Evolutionary conservation across 2,329 filamentous ascomycete species (phyloP), one percentile per base, ranked within the genome.

Genomic region (Trichoderma endophyticum): DNA sequence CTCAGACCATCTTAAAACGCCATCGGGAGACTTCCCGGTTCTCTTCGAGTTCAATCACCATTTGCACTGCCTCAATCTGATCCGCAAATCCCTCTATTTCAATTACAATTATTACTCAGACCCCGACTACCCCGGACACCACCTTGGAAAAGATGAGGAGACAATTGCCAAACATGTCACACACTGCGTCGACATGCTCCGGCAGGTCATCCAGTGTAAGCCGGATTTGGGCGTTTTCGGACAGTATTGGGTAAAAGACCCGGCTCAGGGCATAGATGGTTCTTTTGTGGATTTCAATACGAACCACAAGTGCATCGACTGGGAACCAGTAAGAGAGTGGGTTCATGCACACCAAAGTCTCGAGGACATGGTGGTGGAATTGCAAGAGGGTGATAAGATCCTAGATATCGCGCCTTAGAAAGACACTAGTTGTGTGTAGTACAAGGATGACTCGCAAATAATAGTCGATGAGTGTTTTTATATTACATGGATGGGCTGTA

Each of bases 261-360:
- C 60, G 36, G 36, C 39, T 11, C 39, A 70, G 66, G 66, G 66
- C 11, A 28, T 70, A 30, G 66, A 70, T 18, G 66, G 66, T n/a
- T 70, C 66, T 18, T 70, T 70, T 36, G 66, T 70, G 36, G 66
- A 70, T 30, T 70, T 70, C 36, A 70, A 70, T 18, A 70, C 66
- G 26, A 28, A 70, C 28, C 66, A 70, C 30, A 70, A 62, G n/a
- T 70, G 66, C 18, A 54, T 70, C 28, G 66, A 70, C 36, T 70
- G 66, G 66, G 66, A 70, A 9, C 66, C 66, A 36, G 57, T 70
- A n/a, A 59, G 57, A 51, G 36, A 70, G 57, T 70, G 66, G 66
- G 66, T 70, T 34, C 57, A 9, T 12, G 15, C 32, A 26, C 66
- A 70, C 43, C 66, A 70, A 21, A 70, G 57, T n/a, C 36, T 70